Evolutionary conservation across 352 stramenopile genomes (phyloP), one percentile per base, ranked within the genome.

Genomic region (Elongisporangium anandrum): DNA sequence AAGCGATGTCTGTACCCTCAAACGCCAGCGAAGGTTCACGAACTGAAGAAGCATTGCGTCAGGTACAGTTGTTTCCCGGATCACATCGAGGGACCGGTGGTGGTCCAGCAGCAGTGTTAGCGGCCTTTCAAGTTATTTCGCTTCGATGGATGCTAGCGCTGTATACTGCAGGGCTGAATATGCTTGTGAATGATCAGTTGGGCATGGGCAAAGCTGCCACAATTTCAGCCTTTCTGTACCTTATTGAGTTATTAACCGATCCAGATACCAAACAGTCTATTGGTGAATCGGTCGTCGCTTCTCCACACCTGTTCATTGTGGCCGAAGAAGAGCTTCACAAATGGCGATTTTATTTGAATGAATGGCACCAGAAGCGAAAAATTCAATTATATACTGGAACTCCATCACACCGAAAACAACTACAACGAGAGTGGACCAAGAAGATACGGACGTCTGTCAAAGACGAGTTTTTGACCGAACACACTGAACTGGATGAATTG

Each of bases 151-250:
- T 96, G 79, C 51, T 91, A 17, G 75, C 88, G 41, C 70, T 96
- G 52, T 88, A 80, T 45, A 74, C 75, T 9, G 74, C 64, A 21
- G 77, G 74, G 0, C 69, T 83, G 19, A 92, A 94, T 60, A 69
- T 90, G 29, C 68, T 96, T 54, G 52, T 96, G 38, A 94, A 94
- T 60, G 87, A 96, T 49, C 85, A 96, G 45, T 61, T 94, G 9
- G 87, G 87, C 19, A 93, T 94, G 74, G 87, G 85, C n/a, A 94
- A 95, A 57, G 80, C 83, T 9, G 73, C 78, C 7, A 91, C 81
- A 2, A 76, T 94, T 22, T 77, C 85, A 23, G 79, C 81, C 4
- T 95, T 94, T 61, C 65, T 96, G n/a, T 72, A 67, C 21, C 63
- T 85, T 8, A 61, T 90, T 21, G 66, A 80, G 17, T 63, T 79